These are phyloP conservation scores for Flaveria trinervia DNA, from an alignment of 129 eudicot genomes.

Conservation along the genomic window DNA sequence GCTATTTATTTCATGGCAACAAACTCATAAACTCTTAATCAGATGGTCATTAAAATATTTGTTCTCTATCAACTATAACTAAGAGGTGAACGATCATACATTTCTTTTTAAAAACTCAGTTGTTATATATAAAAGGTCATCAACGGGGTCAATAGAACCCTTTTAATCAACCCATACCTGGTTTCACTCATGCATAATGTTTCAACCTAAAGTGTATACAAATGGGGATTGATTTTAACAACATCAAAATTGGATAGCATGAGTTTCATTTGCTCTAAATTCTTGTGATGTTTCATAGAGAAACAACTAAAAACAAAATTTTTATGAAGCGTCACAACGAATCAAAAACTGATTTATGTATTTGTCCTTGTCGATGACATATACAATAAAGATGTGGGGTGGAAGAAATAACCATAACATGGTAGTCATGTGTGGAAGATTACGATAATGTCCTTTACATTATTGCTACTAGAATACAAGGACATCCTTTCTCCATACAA, in stretches of 20 bases:
- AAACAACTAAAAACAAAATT: not conserved
- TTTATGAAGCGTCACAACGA: not conserved
- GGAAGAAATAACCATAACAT: conserved; percentile 25
- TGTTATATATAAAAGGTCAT: too few species aligned
- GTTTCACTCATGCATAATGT: not conserved
- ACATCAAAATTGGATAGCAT: not conserved
- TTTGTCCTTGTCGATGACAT: conserved; percentile 30
- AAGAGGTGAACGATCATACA: too few species aligned
- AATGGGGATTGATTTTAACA: not conserved
- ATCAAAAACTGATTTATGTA: conserved; percentile 10
- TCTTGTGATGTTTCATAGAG: not conserved
- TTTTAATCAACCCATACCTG: too few species aligned
- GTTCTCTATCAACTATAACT: too few species aligned
- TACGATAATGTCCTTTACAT: conserved; percentile 29
- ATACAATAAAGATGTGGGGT: conserved; percentile 32
- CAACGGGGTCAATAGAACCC: too few species aligned
- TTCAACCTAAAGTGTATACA: conserved; percentile 1
- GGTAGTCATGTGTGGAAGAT: conserved; percentile 27
- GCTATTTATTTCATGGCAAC: not conserved
- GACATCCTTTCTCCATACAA: conserved; percentile 31
- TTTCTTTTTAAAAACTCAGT: too few species aligned
- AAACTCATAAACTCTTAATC: too few species aligned
- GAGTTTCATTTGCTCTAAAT: not conserved
- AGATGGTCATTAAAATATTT: too few species aligned
- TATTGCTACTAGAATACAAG: conserved; percentile 38